Evolutionary conservation across 192 early-diverging fungal genomes (phyloP).

Genomic region (Fimicolochytrium jonesii): DNA sequence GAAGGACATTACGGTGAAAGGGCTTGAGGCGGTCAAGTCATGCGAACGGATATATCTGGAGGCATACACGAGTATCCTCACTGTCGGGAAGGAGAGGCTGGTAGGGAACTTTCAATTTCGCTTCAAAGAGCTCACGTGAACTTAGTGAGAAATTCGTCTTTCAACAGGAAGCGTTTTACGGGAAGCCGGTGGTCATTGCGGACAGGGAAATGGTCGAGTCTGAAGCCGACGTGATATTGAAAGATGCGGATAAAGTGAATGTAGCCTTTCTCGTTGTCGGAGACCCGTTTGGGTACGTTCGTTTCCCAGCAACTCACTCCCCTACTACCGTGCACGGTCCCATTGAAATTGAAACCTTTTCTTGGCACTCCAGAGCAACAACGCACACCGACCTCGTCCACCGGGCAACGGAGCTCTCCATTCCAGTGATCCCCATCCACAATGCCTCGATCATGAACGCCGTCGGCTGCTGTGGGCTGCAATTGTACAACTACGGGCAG

Average conservation of each 20-base stretch:
- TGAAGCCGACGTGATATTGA: constrained; percentile 81
- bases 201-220: constrained; percentile 98
- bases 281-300: constrained; percentile 92
- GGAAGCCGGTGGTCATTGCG: constrained; percentile 77
- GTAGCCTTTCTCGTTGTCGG: constrained; percentile 96
- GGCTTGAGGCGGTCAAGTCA: constrained; percentile 83
- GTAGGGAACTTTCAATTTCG: constrained; percentile 43
- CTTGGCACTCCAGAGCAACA: constrained; percentile 64
- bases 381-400: constrained; percentile 96
- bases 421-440: constrained; percentile 89
- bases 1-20: constrained; percentile 95
- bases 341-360: too few species aligned
- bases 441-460: constrained; percentile 99
- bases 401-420: constrained; percentile 80
- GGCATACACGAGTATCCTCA: constrained; percentile 92
- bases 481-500: constrained; percentile 97
- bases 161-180: constrained; percentile 81
- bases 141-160: neutral
- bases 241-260: constrained; percentile 80
- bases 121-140: too few species aligned
- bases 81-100: constrained; percentile 74
- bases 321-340: too few species aligned
- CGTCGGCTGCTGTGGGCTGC: constrained; percentile 88
- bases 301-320: too few species aligned
- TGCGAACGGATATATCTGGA: constrained; percentile 91